Percentiles rank a stretch among this genome's conserved stretches.
Evolutionary conservation across 129 eudicot species (phyloP).

Genomic region (Ambrosia artemisiifolia): DNA sequence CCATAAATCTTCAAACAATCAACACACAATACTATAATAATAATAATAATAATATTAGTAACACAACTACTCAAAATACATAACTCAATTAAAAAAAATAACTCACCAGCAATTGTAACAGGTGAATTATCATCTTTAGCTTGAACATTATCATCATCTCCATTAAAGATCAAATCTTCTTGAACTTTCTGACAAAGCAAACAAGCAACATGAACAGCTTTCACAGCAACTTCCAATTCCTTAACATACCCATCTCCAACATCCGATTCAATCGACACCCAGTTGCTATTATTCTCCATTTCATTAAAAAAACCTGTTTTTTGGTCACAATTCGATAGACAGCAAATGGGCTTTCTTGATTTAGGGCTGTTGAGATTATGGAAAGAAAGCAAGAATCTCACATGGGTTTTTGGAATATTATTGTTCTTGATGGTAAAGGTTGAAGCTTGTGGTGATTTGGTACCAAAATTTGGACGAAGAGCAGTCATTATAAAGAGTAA

Average conservation of each 20-base stretch:
- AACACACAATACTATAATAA: neutral
- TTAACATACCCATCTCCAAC: conserved; percentile 31
- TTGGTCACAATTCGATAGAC: conserved; percentile 29
- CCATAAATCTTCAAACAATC: neutral
- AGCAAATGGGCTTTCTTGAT: conserved; percentile 24
- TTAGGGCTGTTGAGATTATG: conserved; percentile 28
- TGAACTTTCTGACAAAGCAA: conserved; percentile 72
- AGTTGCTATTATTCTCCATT: conserved; percentile 34
- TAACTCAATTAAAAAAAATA: neutral
- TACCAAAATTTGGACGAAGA: conserved; percentile 22
- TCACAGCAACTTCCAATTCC: conserved; percentile 81
- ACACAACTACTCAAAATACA: neutral
- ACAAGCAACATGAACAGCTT: conserved; percentile 86
- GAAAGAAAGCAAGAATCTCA: conserved; percentile 8
- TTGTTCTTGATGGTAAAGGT: conserved; percentile 12
- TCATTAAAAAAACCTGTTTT: conserved; percentile 28
- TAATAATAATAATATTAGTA: no score
- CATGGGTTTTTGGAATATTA: conserved; percentile 19
- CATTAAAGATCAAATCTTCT: conserved; percentile 43
- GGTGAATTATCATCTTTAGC: conserved; percentile 82
- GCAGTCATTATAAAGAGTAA: conserved; percentile 43
- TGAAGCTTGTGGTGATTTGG: conserved; percentile 35
- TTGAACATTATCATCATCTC: conserved; percentile 47
- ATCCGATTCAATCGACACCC: conserved; percentile 18
- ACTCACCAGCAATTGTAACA: conserved; percentile 80